Evolutionary conservation across 1,139 yeast species (phyloP).

Genomic region (Lodderomyces margitis): DNA sequence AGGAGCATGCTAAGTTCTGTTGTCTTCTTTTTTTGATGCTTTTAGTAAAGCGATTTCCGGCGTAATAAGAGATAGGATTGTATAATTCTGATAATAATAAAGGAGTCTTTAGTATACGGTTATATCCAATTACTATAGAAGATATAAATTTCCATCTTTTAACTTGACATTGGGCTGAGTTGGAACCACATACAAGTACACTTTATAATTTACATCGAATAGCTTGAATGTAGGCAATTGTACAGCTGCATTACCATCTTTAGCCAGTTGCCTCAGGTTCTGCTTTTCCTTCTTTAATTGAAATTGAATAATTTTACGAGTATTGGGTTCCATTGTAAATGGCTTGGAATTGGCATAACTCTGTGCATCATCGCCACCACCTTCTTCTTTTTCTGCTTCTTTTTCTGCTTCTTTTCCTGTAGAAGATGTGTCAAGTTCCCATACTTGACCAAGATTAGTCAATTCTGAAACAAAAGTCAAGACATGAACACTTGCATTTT

Average conservation of each 20-base stretch:
- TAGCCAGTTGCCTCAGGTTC: slow-evolving; percentile 9
- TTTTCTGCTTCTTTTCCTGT: background rate
- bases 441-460: slow-evolving; percentile 20
- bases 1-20: too few species aligned
- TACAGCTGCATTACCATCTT: slow-evolving; percentile 14
- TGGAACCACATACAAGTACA: slow-evolving; percentile 55
- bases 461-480: slow-evolving; percentile 59
- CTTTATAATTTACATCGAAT: slow-evolving; percentile 65
- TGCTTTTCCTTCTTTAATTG: slow-evolving; percentile 12
- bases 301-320: slow-evolving; percentile 43
- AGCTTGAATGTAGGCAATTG: slow-evolving; percentile 59
- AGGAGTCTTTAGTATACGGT: too few species aligned
- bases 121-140: too few species aligned
- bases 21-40: too few species aligned
- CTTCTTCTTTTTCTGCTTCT: background rate
- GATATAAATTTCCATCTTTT: slow-evolving; percentile 18
- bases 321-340: slow-evolving; percentile 63
- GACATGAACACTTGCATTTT: slow-evolving; percentile 71
- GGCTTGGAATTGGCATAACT: slow-evolving; percentile 19
- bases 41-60: too few species aligned
- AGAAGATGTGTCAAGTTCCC: slow-evolving; percentile 27
- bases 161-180: slow-evolving; percentile 32
- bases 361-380: background rate
- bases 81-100: too few species aligned
- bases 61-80: too few species aligned